These are phyloP conservation scores for Asterochloris sp. DNA, from an alignment of 139 green algal species.

Conservation along the genomic window DNA sequence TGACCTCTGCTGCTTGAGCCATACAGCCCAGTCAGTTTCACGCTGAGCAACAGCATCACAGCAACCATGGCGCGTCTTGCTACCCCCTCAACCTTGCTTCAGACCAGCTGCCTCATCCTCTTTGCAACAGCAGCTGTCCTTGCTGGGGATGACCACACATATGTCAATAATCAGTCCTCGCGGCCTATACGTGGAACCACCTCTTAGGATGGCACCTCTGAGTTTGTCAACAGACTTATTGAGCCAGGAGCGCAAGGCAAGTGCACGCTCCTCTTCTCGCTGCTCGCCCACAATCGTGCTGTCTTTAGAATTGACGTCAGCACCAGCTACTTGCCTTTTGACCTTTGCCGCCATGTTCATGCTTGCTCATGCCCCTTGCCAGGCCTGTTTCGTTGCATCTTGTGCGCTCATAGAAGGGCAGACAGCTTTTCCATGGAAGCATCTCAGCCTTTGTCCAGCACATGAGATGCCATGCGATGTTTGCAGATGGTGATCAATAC, in stretches of 20 bases:
- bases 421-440: too few relatives aligned
- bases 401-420: not conserved
- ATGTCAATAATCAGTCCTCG: not conserved
- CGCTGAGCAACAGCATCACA: too few relatives aligned
- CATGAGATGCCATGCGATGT: too few relatives aligned
- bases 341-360: not conserved
- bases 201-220: not conserved
- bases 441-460: not conserved
- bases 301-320: too few relatives aligned
- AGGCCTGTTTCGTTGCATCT: not conserved
- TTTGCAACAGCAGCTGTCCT: too few relatives aligned
- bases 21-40: too few relatives aligned
- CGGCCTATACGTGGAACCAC: not conserved
- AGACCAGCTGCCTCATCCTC: too few relatives aligned
- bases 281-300: not conserved
- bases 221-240: not conserved
- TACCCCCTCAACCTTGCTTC: too few relatives aligned
- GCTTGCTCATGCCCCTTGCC: not conserved
- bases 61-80: too few relatives aligned
- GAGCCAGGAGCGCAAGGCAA: not conserved
- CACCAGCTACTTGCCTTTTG: not conserved
- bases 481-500: too few relatives aligned
- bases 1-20: too few relatives aligned
- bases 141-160: not conserved
- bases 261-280: not conserved